These are phyloP conservation scores for Aureobasidium uvarum DNA, from an alignment of 2,329 filamentous ascomycete genomes.

Conservation along the genomic window DNA sequence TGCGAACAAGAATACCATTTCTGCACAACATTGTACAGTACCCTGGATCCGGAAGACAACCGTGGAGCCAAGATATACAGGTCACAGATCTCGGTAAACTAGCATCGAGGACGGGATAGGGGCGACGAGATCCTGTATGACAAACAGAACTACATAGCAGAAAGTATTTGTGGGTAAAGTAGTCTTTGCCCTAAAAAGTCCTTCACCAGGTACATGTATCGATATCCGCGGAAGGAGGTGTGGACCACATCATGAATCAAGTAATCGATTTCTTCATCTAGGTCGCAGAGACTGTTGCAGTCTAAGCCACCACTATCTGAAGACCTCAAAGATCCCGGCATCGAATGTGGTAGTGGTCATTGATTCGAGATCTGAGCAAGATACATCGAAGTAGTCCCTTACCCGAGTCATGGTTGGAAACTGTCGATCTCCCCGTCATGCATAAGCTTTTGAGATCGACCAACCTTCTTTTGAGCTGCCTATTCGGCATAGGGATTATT, in stretches of 20 bases:
- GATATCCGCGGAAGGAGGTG: neutral
- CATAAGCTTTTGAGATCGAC: slow-evolving; percentile 2
- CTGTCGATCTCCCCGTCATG: neutral
- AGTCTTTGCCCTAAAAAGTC: neutral
- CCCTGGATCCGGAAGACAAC: no score
- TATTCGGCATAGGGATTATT: neutral
- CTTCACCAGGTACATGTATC: neutral
- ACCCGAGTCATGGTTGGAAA: neutral
- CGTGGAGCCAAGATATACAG: no score
- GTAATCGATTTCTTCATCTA: neutral
- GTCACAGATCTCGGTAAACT: neutral
- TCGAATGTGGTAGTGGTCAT: neutral
- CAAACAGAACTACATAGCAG: neutral
- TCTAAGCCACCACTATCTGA: neutral
- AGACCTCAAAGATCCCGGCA: neutral
- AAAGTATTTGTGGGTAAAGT: neutral
- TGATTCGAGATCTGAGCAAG: neutral
- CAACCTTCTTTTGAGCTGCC: slow-evolving; percentile 9
- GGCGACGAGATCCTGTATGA: neutral
- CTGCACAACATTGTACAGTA: no score
- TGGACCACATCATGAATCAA: neutral
- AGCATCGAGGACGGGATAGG: neutral
- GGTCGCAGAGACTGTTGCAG: neutral
- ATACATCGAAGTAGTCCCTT: neutral
- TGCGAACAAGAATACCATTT: no score